Evolutionary conservation across 2,329 filamentous ascomycete species (phyloP).

Genomic region (Trichoderma sp.): DNA sequence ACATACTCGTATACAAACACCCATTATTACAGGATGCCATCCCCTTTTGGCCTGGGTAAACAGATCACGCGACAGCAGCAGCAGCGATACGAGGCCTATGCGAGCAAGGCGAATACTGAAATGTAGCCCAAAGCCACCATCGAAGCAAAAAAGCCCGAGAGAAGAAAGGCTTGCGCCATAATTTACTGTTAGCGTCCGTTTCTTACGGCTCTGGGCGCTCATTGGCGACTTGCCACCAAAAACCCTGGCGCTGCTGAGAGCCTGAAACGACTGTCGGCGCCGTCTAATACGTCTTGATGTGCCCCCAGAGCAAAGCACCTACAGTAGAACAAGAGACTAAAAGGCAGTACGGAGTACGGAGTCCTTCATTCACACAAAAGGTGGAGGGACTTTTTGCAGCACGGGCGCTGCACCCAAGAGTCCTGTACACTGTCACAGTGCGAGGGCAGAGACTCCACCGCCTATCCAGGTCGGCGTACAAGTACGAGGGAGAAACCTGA

Average conservation of each 20-base stretch:
- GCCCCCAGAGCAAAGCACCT: not conserved
- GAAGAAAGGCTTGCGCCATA: not conserved
- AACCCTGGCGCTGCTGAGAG: not conserved
- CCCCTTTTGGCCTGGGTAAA: not conserved
- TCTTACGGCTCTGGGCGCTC: constrained; percentile 2
- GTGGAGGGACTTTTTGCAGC: not conserved
- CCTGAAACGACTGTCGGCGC: constrained; percentile 12
- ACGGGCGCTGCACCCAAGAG: not conserved
- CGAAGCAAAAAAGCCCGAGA: not conserved
- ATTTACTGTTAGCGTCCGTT: constrained; percentile 19
- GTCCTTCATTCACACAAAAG: not conserved
- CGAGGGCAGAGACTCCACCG: not conserved
- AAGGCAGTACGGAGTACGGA: not conserved
- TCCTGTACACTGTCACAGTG: not conserved
- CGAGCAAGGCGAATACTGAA: not conserved
- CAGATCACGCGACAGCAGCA: constrained; percentile 6
- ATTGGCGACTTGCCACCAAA: constrained; percentile 8
- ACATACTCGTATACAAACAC: not conserved
- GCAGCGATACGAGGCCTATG: not conserved
- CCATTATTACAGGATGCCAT: no score
- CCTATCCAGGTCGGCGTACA: not conserved
- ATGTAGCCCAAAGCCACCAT: not conserved
- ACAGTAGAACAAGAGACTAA: not conserved
- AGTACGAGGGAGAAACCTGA: not conserved
- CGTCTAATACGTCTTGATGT: constrained; percentile 2